Base-by-base conservation (phyloP, 371 early-diverging fungal species). In the Polyrhizophydium stewartii region DNA sequence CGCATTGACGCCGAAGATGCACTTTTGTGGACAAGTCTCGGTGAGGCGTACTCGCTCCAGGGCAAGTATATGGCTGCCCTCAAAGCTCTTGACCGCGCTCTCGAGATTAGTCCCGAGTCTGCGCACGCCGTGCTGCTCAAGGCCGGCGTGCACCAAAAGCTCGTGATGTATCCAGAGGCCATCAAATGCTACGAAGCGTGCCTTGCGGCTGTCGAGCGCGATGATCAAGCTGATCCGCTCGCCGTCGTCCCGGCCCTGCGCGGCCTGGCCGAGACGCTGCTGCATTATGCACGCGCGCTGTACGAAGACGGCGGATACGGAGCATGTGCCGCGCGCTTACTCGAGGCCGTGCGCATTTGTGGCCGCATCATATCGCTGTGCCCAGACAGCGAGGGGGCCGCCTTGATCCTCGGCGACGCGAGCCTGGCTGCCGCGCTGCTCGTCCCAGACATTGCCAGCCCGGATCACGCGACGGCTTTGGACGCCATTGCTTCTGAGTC, bases 21-120 rank as follows among this genome's bases (percentile, higher is more conserved):
- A 0, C 65, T 71, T 28, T 85, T 85, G 41, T 96, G 95, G 95
- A 88, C 89, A 65, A 93, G 92, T 3, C 78, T 96, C 30, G 93
- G 88, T 13, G 92, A 93, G 63, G 85, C 90, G 0, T 96, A 96
- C 66, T 68, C 81, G n/a, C 76, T 79, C 28, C 89, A 89, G 58
- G 97, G 97, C 3, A 87, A 94, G 30, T 89, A 84, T 69, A 82
- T 85, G 41, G 92, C 97, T 0, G 85, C 92, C 0, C 68, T 84
- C 56, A 91, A 87, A 61, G 95, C 93, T 0, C 89, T 92, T 62
- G 79, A 70, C 16, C 82, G 91, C 28, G 88, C 88, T 7, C 75
- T 77, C 7, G 88, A 89, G 19, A 77, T 94, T 1, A 79, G 84
- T 21, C 85, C 88, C 1, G 57, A 63, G 0, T 75, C 84, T 0